Conservation (phyloP, 2,329 filamentous ascomycete genomes). For the Pyrenophora tritici-repentis region DNA sequence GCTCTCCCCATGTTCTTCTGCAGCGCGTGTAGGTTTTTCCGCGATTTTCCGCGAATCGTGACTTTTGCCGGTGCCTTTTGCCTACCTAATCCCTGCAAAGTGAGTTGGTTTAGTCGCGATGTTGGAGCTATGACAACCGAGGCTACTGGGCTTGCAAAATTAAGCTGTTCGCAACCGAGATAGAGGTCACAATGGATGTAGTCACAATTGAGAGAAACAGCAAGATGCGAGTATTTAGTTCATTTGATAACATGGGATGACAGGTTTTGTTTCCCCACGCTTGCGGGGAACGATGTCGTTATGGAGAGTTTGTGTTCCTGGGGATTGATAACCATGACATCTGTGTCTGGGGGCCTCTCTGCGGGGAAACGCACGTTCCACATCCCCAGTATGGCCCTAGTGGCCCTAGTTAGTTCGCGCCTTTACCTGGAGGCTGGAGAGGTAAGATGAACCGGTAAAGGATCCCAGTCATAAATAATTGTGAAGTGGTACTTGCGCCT, state of each 20-base stretch:
- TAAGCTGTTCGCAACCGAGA: neutral
- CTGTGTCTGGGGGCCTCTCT: constrained; percentile 16
- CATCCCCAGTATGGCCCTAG: constrained; percentile 17
- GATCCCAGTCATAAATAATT: constrained; percentile 26
- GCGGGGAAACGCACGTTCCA: constrained; percentile 31
- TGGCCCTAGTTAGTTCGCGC: constrained; percentile 2
- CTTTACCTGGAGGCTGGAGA: constrained; percentile 17
- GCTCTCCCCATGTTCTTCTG: constrained; percentile 16
- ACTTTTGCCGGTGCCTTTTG: constrained; percentile 10
- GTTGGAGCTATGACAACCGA: constrained; percentile 11
- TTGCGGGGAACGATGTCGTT: constrained; percentile 18
- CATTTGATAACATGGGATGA: neutral
- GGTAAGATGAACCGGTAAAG: constrained; percentile 15
- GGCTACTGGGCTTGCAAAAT: constrained; percentile 10
- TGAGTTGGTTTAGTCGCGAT: constrained; percentile 6
- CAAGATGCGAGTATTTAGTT: neutral
- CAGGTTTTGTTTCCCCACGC: constrained; percentile 1
- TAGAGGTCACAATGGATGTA: neutral
- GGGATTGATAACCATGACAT: constrained; percentile 15
- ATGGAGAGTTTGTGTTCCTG: constrained; percentile 32
- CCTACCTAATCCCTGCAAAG: constrained; percentile 4
- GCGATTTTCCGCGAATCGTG: constrained; percentile 33
- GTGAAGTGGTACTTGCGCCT: constrained; percentile 21
- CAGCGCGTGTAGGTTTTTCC: constrained; percentile 25
- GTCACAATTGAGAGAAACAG: constrained; percentile 1